A percentile compares a stretch with the other conserved stretches of the same genome.
Conservation (phyloP, 1,284 basidiomycete species). For the Ustilago bromivora region DNA sequence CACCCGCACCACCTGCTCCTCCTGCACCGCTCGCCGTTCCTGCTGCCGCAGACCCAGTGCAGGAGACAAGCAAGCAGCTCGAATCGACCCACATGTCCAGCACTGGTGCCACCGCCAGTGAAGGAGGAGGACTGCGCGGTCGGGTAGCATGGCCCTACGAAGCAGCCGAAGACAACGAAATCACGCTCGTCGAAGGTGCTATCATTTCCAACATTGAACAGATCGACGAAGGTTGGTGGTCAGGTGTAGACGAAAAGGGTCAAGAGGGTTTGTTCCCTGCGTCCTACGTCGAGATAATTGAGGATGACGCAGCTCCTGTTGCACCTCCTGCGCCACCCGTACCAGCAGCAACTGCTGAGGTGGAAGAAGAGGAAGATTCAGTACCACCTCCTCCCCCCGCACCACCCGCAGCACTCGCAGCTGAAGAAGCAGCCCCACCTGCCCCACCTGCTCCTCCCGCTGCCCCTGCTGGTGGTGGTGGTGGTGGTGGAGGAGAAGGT, state of each 20-base stretch:
- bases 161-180: constrained; percentile 66
- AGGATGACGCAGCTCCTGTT: constrained; percentile 43
- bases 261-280: constrained; percentile 66
- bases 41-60: constrained; percentile 20
- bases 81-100: constrained; percentile 35
- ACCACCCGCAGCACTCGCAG: constrained; percentile 17
- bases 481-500: constrained; percentile 7
- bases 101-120: constrained; percentile 1
- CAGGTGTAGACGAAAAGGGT: constrained; percentile 60
- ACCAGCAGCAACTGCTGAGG: constrained; percentile 12
- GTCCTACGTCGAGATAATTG: constrained; percentile 64
- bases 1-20: constrained; percentile 36
- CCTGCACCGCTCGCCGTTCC: constrained; percentile 27
- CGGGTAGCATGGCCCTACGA: constrained; percentile 65
- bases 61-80: constrained; percentile 35
- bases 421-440: constrained; percentile 7
- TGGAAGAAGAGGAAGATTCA: constrained; percentile 34
- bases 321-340: constrained; percentile 43
- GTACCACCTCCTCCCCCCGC: constrained; percentile 72
- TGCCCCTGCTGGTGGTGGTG: constrained; percentile 15
- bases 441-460: constrained; percentile 29
- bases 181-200: constrained; percentile 61
- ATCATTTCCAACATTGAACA: constrained; percentile 60
- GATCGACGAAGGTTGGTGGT: constrained; percentile 69
- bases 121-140: constrained; percentile 45